These are phyloP conservation scores for Glycine soja DNA, from an alignment of 306 rosid genomes.

Conservation along the genomic window DNA sequence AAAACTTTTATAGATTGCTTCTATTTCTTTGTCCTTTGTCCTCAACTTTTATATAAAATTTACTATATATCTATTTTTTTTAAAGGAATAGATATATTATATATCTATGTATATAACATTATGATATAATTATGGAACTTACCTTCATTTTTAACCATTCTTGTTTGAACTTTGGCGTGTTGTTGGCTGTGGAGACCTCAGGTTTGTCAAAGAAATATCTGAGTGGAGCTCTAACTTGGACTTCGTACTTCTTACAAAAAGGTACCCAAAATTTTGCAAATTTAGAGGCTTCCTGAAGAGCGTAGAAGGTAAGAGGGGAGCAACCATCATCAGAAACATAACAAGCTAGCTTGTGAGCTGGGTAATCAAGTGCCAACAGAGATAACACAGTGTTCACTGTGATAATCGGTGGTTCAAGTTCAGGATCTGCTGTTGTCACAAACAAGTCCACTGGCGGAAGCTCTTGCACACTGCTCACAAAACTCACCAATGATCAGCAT, in stretches of 20 bases:
- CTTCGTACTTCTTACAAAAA: constrained; percentile 61
- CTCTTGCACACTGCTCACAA: constrained; percentile 48
- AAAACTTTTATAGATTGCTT: too few relatives aligned
- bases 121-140: not conserved
- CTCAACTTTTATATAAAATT: not conserved
- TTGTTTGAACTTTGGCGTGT: constrained; percentile 44
- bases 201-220: constrained; percentile 50
- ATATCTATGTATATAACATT: too few relatives aligned
- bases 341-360: constrained; percentile 71
- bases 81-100: too few relatives aligned
- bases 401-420: constrained; percentile 66
- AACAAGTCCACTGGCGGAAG: constrained; percentile 68
- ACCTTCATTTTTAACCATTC: constrained; percentile 66
- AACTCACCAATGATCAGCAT: not conserved
- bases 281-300: constrained; percentile 63
- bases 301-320: constrained; percentile 61
- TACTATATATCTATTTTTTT: not conserved
- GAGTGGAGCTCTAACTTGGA: constrained; percentile 68
- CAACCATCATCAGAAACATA: constrained; percentile 78
- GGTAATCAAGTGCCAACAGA: constrained; percentile 71
- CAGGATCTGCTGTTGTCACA: constrained; percentile 71
- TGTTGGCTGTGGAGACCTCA: not conserved
- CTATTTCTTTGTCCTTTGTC: not conserved
- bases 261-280: constrained; percentile 75
- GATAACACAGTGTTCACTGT: constrained; percentile 75